Conservation (phyloP, 2,329 filamentous ascomycete species). For the Venturia asperata region DNA sequence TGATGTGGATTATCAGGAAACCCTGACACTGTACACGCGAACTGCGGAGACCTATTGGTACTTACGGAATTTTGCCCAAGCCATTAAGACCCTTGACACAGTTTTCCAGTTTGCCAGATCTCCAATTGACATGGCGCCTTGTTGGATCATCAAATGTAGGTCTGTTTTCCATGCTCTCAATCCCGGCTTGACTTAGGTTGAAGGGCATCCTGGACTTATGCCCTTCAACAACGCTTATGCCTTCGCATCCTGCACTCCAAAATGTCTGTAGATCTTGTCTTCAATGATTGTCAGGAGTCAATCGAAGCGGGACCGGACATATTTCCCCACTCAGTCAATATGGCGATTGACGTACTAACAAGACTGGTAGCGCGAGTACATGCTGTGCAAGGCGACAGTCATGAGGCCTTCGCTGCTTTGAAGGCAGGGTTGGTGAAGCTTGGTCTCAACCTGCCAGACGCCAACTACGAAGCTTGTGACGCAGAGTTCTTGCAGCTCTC, state of each 20-base stretch:
- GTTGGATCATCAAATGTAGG: slow-evolving; percentile 66
- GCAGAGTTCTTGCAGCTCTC: slow-evolving; percentile 54
- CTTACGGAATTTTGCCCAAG: slow-evolving; percentile 62
- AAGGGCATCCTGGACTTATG: neutral
- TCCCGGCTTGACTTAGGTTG: slow-evolving; percentile 53
- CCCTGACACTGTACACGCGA: slow-evolving; percentile 68
- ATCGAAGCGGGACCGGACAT: neutral
- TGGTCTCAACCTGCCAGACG: slow-evolving; percentile 57
- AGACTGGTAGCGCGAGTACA: slow-evolving; percentile 56
- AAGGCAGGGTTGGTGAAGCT: slow-evolving; percentile 65
- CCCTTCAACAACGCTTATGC: neutral
- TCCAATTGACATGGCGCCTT: slow-evolving; percentile 71
- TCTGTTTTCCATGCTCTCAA: slow-evolving; percentile 44
- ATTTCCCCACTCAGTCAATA: neutral
- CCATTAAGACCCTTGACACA: slow-evolving; percentile 53
- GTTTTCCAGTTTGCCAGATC: slow-evolving; percentile 31
- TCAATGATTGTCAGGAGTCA: neutral
- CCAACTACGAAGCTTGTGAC: slow-evolving; percentile 72
- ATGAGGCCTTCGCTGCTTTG: slow-evolving; percentile 61
- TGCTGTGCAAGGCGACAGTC: slow-evolving; percentile 64
- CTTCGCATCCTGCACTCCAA: neutral
- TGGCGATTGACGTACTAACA: neutral
- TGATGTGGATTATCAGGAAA: slow-evolving; percentile 82
- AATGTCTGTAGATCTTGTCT: neutral
- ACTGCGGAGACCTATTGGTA: slow-evolving; percentile 78